Base-by-base conservation (phyloP, 2,329 filamentous ascomycete species). In the Fusarium lyarnte region DNA sequence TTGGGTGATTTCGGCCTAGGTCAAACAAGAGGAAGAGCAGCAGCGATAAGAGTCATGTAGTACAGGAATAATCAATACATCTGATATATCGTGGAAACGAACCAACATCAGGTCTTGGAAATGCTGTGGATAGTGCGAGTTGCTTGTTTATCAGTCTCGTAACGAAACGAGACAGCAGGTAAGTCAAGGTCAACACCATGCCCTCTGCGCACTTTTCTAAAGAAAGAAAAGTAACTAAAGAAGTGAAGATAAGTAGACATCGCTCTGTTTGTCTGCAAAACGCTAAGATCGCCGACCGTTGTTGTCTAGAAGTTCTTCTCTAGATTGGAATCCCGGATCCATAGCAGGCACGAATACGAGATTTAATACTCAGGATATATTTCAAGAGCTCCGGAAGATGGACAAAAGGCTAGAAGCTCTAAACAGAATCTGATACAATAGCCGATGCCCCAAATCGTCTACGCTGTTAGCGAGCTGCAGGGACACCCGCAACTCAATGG, bases 221-320 rank as follows among this genome's bases (percentile, higher is more conserved):
- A 41, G n/a, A n/a, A 41, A 7, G 6, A 2, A 11, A 23, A 16
- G 17, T 43, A 25, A 3, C 16, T 4, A 19, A 25, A 8, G 0
- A 27, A 27, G 12, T 13, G 0, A 21, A 13, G 0, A 13, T 1
- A 43, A 12, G 23, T 45, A 13, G 8, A 4, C 0, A 17, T 4
- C 5, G 14, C 7, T 31, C 45, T 23, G 3, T 6, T 2, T 31
- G 2, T n/a, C 31, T 6, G 2, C 5, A 17, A 31, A 47, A 6
- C 21, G 21, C 10, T 17, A 10, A 23, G 8, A 17, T 8, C 14
- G 21, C 14, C 8, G 14, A 9, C 21, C 27, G 21, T 7, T 23
- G 27, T 6, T n/a, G 12, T 17, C 21, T 9, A 9, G 4, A 17
- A 17, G 27, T 17, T 31, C 7, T 25, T n/a, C 21, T 17, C 3